Conservation (phyloP, 179 eudicot species). For the Pouteria campechiana region DNA sequence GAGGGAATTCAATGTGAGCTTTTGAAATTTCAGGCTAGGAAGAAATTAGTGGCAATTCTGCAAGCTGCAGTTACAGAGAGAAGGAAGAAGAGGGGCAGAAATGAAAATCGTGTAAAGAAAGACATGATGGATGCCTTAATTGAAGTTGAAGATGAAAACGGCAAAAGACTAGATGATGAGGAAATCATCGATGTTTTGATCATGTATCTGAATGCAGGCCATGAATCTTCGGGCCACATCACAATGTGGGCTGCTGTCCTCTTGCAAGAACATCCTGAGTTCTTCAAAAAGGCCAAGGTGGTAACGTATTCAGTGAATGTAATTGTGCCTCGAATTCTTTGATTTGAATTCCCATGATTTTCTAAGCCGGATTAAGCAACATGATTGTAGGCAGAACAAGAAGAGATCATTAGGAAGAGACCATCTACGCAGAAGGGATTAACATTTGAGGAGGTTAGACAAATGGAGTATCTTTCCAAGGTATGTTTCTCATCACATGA, state of each 20-base stretch:
- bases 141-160: conserved; percentile 58
- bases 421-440: conserved; percentile 52
- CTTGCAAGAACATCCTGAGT: conserved; percentile 52
- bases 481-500: too few relatives aligned
- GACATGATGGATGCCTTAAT: conserved; percentile 81
- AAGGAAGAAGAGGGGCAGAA: conserved; percentile 17
- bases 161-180: conserved; percentile 51
- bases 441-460: conserved; percentile 45
- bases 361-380: not conserved
- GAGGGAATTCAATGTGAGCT: not conserved
- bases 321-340: not conserved
- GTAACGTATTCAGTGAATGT: not conserved
- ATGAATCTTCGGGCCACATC: conserved; percentile 86
- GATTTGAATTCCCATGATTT: not conserved
- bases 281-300: conserved; percentile 63
- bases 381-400: conserved; percentile 56
- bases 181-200: conserved; percentile 69
- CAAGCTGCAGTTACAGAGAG: conserved; percentile 47
- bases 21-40: conserved; percentile 40
- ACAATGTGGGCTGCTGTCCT: conserved; percentile 69
- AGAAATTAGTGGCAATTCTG: conserved; percentile 43
- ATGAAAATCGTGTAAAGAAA: conserved; percentile 15
- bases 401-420: conserved; percentile 45
- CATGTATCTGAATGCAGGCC: conserved; percentile 90
- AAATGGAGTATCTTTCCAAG: conserved; percentile 70